Evolutionary conservation across 768 basidiomycete genomes (phyloP).

Genomic region (Pisolithus microcarpus): DNA sequence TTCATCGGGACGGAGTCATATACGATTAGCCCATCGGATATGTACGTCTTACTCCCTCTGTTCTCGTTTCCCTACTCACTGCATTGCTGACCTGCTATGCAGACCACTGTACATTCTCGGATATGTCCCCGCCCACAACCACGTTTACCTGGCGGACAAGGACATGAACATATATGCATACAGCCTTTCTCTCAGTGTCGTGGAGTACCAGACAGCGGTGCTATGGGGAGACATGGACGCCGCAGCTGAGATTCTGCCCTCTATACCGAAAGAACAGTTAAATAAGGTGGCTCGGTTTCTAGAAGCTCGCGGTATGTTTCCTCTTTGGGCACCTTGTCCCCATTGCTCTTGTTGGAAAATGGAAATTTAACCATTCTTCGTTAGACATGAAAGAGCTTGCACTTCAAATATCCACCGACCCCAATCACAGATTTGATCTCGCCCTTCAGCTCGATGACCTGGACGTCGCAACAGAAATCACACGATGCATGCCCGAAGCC

Average conservation of each 20-base stretch:
- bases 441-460: slow-evolving; percentile 88
- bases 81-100: background rate
- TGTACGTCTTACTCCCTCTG: slow-evolving; percentile 44
- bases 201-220: slow-evolving; percentile 95
- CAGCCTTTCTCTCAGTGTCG: slow-evolving; percentile 73
- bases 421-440: slow-evolving; percentile 95
- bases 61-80: background rate
- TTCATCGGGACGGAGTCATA: slow-evolving; percentile 91
- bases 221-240: slow-evolving; percentile 82
- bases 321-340: background rate
- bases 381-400: slow-evolving; percentile 92
- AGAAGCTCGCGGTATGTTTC: slow-evolving; percentile 67
- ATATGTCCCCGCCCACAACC: slow-evolving; percentile 89
- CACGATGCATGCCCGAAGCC: slow-evolving; percentile 31
- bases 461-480: slow-evolving; percentile 76
- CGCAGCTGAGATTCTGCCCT: slow-evolving; percentile 75
- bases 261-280: slow-evolving; percentile 82
- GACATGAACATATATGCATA: slow-evolving; percentile 82
- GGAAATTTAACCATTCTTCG: background rate
- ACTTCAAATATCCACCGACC: slow-evolving; percentile 78
- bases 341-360: background rate
- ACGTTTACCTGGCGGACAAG: slow-evolving; percentile 93
- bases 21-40: slow-evolving; percentile 91
- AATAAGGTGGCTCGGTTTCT: slow-evolving; percentile 94
- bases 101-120: slow-evolving; percentile 91